Base-by-base conservation (phyloP, 2,329 filamentous ascomycete genomes). In the Ophiostoma piceae region DNA sequence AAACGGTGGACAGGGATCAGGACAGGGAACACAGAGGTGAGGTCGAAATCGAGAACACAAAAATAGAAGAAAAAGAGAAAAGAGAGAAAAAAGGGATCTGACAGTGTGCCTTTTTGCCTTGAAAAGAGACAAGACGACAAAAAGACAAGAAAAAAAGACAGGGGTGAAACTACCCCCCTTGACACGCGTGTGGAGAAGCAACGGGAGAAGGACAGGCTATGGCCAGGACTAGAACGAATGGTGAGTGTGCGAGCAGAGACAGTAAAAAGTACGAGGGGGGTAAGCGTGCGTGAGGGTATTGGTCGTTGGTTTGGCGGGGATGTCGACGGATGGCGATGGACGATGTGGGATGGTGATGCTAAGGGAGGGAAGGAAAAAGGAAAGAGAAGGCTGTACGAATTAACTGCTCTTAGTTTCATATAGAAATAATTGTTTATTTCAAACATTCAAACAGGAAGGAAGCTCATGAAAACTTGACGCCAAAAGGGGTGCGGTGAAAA, bases 161-260 rank as follows among this genome's bases (percentile, higher is more conserved):
- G 65, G 65, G 39, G 65, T 65, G 37, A 43, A 47, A 43, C 37
- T 26, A 22, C 65, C 65, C 65, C 65, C 65, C 39, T 66, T 47
- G 65, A 66, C 65, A 66, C 65, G 65, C 65, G 37, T 66, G 65
- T 66, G 65, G 65, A 66, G 65, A 66, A 66, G 39, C 29, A 39
- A 66, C 65, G 65, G 65, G 65, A 43, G 65, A 43, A 43, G 65
- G 65, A 66, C 65, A 66, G 65, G 39, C 65, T 66, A 26, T 66
- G 65, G 65, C 35, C 37, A 66, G 65, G 22, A 47, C 65, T 43
- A 66, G 65, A 65, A 65, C 62, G 62, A 62, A 32, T 26, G 26
- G 11, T 16, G 37, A 14, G 35, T 3, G 22, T 5, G 64, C 37
- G 64, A 66, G 64, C 39, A 41, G 14, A 66, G 37, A 66, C 64